Base-by-base conservation (phyloP, 768 basidiomycete species). In the Lanmaoa pseudosensibilis region DNA sequence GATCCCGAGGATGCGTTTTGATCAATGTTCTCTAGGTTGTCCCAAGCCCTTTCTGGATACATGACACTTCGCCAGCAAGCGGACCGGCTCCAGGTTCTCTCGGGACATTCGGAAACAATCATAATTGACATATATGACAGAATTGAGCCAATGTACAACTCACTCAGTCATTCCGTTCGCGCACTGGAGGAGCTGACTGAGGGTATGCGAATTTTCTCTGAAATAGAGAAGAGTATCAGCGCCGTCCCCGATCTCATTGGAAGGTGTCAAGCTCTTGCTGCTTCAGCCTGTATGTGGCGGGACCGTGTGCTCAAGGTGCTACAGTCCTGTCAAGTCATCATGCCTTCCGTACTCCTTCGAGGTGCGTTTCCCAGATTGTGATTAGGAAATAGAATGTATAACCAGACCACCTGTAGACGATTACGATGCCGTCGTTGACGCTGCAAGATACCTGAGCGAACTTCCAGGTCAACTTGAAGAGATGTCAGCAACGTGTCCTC, bases 141-240 rank as follows among this genome's bases (percentile, higher is more conserved):
- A 21, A 46, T 72, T 1, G 58, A 60, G 50, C 51, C 61, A 4
- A 59, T 73, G 50, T 41, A 51, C 37, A 30, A 57, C 18, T 62
- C 70, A 3, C 38, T 72, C 16, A 23, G 46, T 21, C 50, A 54
- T 25, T 60, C 57, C 38, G 32, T 54, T 11, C 69, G 71, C 48
- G 72, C 77, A 13, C 59, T 80, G 30, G 67, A 73, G 11, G 80
- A 81, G 55, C 65, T 75, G 44, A 67, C 55, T 23, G 67, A 72
- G 32, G 76, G 68, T 19, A 68, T 78, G 37, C 49, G 52, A 7
- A 59, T 65, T 13, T 77, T 76, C 58, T 69, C 67, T 38, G 65
- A 70, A 8, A 62, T 77, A 43, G 65, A 75, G 52, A 66, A 64
- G 30, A 56, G 56, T 23, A 52, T 40, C 10, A 53, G 56, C 8